Percentiles rank a stretch among this genome's conserved stretches.
Conservation (phyloP, 2,329 filamentous ascomycete genomes). For the Thyridium curvatum region DNA sequence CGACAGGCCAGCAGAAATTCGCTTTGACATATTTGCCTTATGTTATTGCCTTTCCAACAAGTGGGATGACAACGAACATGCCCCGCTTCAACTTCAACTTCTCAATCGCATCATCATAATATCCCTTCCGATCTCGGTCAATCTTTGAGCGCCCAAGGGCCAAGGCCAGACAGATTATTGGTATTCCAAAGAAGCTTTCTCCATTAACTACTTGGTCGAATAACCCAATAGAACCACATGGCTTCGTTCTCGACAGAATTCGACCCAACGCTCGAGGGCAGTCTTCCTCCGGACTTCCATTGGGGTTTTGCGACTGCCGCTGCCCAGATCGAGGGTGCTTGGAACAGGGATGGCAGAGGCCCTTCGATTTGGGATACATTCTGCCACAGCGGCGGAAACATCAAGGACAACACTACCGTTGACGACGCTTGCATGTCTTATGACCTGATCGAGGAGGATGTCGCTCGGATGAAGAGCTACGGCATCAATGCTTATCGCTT, state of each 20-base stretch:
- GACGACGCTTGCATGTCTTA: conserved; percentile 31
- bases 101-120: no score
- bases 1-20: no score
- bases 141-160: no score
- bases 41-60: no score
- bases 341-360: conserved; percentile 33
- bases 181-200: no score
- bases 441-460: conserved; percentile 42
- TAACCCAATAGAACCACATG: no score
- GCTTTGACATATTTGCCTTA: no score
- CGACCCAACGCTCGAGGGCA: conserved; percentile 16
- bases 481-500: conserved; percentile 59
- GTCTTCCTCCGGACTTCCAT: conserved; percentile 25
- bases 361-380: conserved; percentile 33
- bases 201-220: no score
- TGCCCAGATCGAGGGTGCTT: conserved; percentile 33
- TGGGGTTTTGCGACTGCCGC: conserved; percentile 35
- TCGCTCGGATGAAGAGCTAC: conserved; percentile 51
- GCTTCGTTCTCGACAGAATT: conserved; percentile 1
- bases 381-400: conserved; percentile 28
- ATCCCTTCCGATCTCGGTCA: no score
- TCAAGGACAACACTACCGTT: conserved; percentile 29
- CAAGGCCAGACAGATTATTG: no score
- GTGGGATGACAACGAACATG: no score
- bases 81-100: no score